Conservation (phyloP, 345 rosid genomes). For the Aquilaria yunnanensis region DNA sequence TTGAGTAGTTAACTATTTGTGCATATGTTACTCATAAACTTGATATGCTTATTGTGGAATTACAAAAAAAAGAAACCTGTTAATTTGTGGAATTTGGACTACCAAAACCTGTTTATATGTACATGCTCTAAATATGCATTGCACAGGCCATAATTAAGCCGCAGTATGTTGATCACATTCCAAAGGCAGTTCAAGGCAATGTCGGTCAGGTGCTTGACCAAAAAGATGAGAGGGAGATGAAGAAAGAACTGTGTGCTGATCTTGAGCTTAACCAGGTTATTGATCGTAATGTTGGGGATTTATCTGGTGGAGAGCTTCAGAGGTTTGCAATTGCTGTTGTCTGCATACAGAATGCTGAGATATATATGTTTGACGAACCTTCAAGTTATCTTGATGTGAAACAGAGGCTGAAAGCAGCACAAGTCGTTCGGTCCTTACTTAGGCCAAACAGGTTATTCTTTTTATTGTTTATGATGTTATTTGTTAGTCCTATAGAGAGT, state of each 20-base stretch:
- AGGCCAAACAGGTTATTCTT: slow-evolving; percentile 73
- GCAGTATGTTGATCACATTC: slow-evolving; percentile 98
- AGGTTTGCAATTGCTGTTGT: slow-evolving; percentile 97
- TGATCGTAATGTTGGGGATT: slow-evolving; percentile 83
- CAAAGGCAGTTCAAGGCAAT: slow-evolving; percentile 90
- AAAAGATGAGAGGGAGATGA: slow-evolving; percentile 77
- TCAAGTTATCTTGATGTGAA: slow-evolving; percentile 99
- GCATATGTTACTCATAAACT: too few relatives aligned
- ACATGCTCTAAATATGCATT: neutral
- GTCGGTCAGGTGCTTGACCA: slow-evolving; percentile 94
- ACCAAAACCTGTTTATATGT: too few relatives aligned
- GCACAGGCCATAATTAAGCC: slow-evolving; percentile 91
- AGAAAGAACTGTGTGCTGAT: slow-evolving; percentile 66
- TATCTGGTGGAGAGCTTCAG: slow-evolving; percentile 99
- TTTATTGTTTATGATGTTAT: slow-evolving; percentile 1
- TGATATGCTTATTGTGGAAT: too few relatives aligned
- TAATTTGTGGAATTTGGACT: too few relatives aligned
- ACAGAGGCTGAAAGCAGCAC: slow-evolving; percentile 98
- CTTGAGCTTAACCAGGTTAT: slow-evolving; percentile 93
- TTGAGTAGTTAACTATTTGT: too few relatives aligned
- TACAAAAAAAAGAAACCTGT: too few relatives aligned
- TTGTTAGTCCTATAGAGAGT: neutral
- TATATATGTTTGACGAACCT: slow-evolving; percentile 99
- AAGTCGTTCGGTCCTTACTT: slow-evolving; percentile 82
- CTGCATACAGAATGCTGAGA: slow-evolving; percentile 95